phyloP scores from a whole-genome alignment of 2,329 filamentous ascomycete genomes.

The Fusarium sp. region DNA sequence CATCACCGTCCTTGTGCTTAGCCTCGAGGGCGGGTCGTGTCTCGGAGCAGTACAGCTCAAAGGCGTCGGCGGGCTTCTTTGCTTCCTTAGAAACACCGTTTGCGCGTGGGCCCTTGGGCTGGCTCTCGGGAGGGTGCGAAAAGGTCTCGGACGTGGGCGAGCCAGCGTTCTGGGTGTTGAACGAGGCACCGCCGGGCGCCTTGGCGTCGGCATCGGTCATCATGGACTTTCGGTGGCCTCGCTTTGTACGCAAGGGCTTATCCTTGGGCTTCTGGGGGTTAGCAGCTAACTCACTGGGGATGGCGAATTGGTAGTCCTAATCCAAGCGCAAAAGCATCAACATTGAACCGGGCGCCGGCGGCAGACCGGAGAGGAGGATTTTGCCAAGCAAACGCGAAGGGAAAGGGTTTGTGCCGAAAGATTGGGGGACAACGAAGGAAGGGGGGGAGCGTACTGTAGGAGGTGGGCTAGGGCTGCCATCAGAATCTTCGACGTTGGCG shows the following conservation, averaged over 20 bases:
- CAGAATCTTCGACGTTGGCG: slow-evolving; percentile 80
- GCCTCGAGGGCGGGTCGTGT: slow-evolving; percentile 58
- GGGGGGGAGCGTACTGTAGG: slow-evolving; percentile 70
- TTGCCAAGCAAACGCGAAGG: slow-evolving; percentile 32
- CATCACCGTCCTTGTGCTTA: slow-evolving; percentile 54
- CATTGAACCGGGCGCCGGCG: slow-evolving; percentile 43
- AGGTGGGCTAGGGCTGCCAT: slow-evolving; percentile 83
- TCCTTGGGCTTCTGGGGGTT: slow-evolving; percentile 74
- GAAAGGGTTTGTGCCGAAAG: neutral
- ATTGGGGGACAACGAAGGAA: neutral
- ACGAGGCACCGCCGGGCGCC: slow-evolving; percentile 54
- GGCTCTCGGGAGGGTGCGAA: slow-evolving; percentile 47
- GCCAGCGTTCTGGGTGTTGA: slow-evolving; percentile 61
- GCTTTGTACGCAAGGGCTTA: slow-evolving; percentile 80
- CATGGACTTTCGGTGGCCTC: slow-evolving; percentile 74
- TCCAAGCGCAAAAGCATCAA: slow-evolving; percentile 51
- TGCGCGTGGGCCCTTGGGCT: slow-evolving; percentile 47
- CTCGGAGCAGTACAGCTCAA: slow-evolving; percentile 67
- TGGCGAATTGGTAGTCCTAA: slow-evolving; percentile 50
- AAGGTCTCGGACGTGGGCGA: slow-evolving; percentile 64
- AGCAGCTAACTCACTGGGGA: slow-evolving; percentile 50
- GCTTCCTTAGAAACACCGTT: slow-evolving; percentile 58
- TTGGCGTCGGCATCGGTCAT: slow-evolving; percentile 59
- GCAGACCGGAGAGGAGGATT: slow-evolving; percentile 21
- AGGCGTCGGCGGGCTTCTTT: slow-evolving; percentile 61